Evolutionary conservation across 352 stramenopile species (phyloP), one percentile per base, ranked within the genome.

Genomic region (Pythium scleroteichum): DNA sequence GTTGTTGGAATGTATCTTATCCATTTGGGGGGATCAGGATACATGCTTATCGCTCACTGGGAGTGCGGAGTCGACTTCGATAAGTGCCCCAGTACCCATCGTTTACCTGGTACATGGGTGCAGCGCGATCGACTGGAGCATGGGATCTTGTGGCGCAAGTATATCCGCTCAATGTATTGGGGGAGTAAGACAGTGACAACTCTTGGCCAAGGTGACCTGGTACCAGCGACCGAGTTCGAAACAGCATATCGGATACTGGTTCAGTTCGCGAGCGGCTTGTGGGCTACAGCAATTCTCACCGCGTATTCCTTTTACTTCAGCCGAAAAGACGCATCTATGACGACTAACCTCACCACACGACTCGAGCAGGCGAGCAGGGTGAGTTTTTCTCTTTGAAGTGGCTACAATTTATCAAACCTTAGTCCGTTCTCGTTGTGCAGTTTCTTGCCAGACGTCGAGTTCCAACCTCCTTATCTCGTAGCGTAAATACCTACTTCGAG

Each of bases 241-340:
- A 91, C 82, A 2, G 45, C 60, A 1, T 91, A 91, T 54, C 70
- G 82, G 5, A 71, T 89, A 14, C 42, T 88, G 3, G 59, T 89
- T 7, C 82, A 91, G 35, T 85, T 88, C 41, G 44, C 77, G 9
- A 73, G 78, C 14, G 82, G 82, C 0, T 64, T 91, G 8, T 91
- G 82, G 79, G 82, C 82, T 13, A 91, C 82, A 0, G 71, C 78
- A 14, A 80, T 91, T 51, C 57, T 88, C 19, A 86, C 82, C 12
- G 82, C 79, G 4, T 91, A 85, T 44, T 86, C 74, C 0, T 91
- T 89, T 49, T 88, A 73, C 67, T 91, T 91, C 45, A 86, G 73
- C 17, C 70, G 83, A 54, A 85, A 82, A 64, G 79, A 91, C 38
- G 72, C 66, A 1, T 73, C 82, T 23, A 71, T 91, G 65, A 62